Conservation (phyloP, 2,329 filamentous ascomycete genomes). For the Hortaea werneckii region DNA sequence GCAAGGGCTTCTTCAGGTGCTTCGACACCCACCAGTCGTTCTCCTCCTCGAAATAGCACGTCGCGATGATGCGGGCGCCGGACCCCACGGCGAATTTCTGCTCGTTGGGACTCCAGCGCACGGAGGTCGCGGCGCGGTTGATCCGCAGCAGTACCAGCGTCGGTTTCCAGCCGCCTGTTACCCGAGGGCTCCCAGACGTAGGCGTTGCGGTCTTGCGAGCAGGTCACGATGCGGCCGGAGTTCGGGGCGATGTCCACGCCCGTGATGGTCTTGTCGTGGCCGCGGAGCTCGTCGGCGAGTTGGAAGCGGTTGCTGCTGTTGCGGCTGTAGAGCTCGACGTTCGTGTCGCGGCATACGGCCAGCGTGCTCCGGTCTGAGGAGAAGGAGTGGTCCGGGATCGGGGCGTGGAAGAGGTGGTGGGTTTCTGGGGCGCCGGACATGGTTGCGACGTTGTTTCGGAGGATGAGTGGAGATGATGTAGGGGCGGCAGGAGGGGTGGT, state of each 20-base stretch:
- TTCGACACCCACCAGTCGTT: constrained; percentile 99
- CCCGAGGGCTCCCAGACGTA: constrained; percentile 82
- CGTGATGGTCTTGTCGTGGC: constrained; percentile 94
- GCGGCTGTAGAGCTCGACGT: constrained; percentile 78
- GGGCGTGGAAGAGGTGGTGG: constrained; percentile 91
- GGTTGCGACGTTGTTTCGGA: constrained; percentile 13
- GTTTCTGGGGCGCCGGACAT: constrained; percentile 78
- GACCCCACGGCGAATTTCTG: constrained; percentile 96
- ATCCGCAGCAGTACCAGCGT: constrained; percentile 94
- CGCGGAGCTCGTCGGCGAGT: constrained; percentile 84
- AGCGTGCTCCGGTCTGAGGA: constrained; percentile 80
- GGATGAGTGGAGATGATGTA: background rate
- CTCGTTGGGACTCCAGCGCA: constrained; percentile 94
- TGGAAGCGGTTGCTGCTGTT: constrained; percentile 4
- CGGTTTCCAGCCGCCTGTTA: constrained; percentile 72
- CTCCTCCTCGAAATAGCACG: constrained; percentile 98
- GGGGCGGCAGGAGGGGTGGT: constrained; percentile 58
- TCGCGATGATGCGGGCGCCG: constrained; percentile 85
- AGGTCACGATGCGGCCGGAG: constrained; percentile 90
- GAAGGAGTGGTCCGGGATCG: constrained; percentile 97
- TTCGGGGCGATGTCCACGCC: constrained; percentile 89
- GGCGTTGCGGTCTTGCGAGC: constrained; percentile 95
- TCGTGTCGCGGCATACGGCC: constrained; percentile 81
- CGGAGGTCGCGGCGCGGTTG: constrained; percentile 91
- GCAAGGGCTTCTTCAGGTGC: constrained; percentile 97